Evolutionary conservation across 2,329 filamentous ascomycete species (phyloP).

Genomic region (Xylaria sp.): DNA sequence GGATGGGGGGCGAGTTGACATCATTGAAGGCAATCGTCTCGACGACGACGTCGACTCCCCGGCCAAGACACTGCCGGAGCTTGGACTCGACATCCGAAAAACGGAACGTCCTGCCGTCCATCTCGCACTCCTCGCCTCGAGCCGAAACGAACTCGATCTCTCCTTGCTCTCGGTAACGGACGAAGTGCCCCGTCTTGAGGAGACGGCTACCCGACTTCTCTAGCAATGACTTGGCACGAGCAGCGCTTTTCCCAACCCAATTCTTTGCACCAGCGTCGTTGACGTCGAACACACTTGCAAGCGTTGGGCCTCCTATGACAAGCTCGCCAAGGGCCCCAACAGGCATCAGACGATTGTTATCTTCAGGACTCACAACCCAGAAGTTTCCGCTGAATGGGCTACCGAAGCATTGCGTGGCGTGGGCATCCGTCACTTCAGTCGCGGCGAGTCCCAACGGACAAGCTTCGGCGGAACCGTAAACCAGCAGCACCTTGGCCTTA

Average conservation of each 20-base stretch:
- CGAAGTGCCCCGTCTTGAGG: conserved; percentile 55
- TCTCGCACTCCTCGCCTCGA: conserved; percentile 45
- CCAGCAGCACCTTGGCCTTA: conserved; percentile 50
- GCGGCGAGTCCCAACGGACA: conserved; percentile 56
- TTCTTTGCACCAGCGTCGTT: conserved; percentile 33
- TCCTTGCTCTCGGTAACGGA: conserved; percentile 52
- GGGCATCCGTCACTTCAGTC: conserved; percentile 44
- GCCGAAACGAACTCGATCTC: conserved; percentile 52
- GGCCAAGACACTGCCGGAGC: conserved; percentile 50
- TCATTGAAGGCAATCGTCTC: conserved; percentile 52
- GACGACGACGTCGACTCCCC: conserved; percentile 51
- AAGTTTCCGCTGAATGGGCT: conserved; percentile 53
- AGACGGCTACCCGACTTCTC: conserved; percentile 34
- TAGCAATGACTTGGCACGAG: conserved; percentile 24
- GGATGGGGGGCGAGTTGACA: conserved; percentile 39
- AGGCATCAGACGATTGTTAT: conserved; percentile 54
- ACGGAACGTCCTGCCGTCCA: conserved; percentile 45
- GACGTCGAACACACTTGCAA: conserved; percentile 45
- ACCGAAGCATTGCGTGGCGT: conserved; percentile 47
- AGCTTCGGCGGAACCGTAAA: conserved; percentile 55
- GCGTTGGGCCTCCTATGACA: conserved; percentile 59
- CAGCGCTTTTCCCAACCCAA: conserved; percentile 24
- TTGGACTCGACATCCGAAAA: conserved; percentile 50
- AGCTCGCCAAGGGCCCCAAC: conserved; percentile 61
- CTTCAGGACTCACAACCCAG: conserved; percentile 56